Base-by-base conservation (phyloP, 2,329 filamentous ascomycete genomes). In the Bisporella sp. region DNA sequence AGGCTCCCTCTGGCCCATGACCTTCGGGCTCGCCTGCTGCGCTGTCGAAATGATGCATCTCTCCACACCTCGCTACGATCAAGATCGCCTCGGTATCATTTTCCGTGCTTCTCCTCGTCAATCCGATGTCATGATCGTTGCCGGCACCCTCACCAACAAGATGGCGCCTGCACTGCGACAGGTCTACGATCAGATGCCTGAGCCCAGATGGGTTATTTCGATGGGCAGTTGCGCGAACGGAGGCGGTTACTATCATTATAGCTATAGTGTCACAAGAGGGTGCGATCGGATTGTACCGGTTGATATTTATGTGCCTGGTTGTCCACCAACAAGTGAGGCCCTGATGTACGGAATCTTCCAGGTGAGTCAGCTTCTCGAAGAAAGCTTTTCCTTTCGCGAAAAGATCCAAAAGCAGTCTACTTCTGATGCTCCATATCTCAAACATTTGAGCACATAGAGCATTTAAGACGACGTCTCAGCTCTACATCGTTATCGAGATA, bases 101-200 rank as follows among this genome's bases (percentile, higher is more conserved):
- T 95, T 93, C 79, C 84, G 89, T 60, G 89, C 88, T 52, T 92
- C 87, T 11, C 89, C 89, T 1, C 84, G 89, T 57, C 89, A 95
- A 70, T 87, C 88, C 54, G 89, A 95, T 69, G 85, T 95, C 58
- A 93, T 95, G 89, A 93, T 95, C 63, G 89, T 95, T 28, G 89
- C 90, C 30, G 90, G 90, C 53, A 96, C 90, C 31, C 79, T 96
- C 55, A 95, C 89, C 61, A 96, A 96, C 77, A 96, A 96, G 76
- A 96, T 96, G 90, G 89, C 89, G 1, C 89, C 90, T 2, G 90
- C 90, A 33, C 74, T 96, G 65, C 79, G 90, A 69, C 88, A 93
- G 72, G 85, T 95, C 55, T 96, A 96, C 73, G 90, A 96, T 69
- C 90, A 95, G 75, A 95, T 95, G 89, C 89, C 89, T 31, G 89